Evolutionary conservation across 345 rosid genomes (phyloP).

Genomic region (Toxicodendron radicans): DNA sequence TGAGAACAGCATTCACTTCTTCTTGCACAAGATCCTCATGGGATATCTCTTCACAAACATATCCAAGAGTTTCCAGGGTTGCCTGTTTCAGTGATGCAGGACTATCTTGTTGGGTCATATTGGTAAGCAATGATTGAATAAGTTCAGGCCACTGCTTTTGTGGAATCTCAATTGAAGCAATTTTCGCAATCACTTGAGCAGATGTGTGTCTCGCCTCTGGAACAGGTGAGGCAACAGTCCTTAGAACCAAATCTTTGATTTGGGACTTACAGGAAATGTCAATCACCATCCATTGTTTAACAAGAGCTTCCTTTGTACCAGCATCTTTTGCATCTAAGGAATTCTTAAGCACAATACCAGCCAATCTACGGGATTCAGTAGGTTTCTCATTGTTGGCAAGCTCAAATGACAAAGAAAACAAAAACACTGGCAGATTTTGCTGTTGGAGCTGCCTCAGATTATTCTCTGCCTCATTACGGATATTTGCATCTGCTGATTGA

Average conservation of each 20-base stretch:
- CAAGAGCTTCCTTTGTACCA: constrained; percentile 59
- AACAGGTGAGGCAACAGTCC: constrained; percentile 69
- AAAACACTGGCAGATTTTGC: constrained; percentile 71
- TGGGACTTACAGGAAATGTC: constrained; percentile 69
- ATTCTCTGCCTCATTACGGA: constrained; percentile 78
- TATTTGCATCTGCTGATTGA: constrained; percentile 71
- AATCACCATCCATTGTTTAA: constrained; percentile 71
- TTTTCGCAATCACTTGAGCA: constrained; percentile 88
- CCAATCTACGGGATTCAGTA: constrained; percentile 74
- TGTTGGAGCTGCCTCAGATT: constrained; percentile 75
- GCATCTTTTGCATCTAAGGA: constrained; percentile 88
- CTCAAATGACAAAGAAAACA: constrained; percentile 76
- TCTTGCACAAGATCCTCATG: constrained; percentile 84
- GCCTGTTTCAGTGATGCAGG: constrained; percentile 74
- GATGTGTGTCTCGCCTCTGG: constrained; percentile 84
- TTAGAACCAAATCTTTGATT: constrained; percentile 67
- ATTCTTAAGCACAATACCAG: constrained; percentile 91
- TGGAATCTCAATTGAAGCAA: constrained; percentile 90
- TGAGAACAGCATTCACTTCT: constrained; percentile 87
- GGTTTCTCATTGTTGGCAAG: constrained; percentile 81
- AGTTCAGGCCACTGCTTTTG: constrained; percentile 93
- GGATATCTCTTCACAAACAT: constrained; percentile 89
- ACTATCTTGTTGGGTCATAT: constrained; percentile 71
- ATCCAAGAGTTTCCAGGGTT: constrained; percentile 86
- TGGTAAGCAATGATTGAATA: constrained; percentile 60